A percentile compares a stretch with the other conserved stretches of the same genome.
These are phyloP conservation scores for Coriolopsis trogii DNA, from an alignment of 1,284 basidiomycete genomes.

Conservation along the genomic window DNA sequence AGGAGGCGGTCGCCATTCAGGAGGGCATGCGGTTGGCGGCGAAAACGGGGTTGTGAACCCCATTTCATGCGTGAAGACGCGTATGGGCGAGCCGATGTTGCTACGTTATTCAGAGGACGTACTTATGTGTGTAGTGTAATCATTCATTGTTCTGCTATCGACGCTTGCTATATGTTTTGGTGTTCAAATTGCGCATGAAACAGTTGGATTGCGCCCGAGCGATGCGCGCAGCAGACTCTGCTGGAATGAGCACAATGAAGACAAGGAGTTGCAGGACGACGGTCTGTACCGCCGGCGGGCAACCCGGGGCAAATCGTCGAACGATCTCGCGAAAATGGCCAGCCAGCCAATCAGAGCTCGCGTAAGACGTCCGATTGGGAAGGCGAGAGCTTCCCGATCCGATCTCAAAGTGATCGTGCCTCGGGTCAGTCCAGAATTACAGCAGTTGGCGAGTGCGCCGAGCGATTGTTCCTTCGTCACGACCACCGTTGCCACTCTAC, in stretches of 20 bases:
- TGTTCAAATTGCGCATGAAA: neutral
- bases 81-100: neutral
- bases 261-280: neutral
- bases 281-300: neutral
- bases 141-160: neutral
- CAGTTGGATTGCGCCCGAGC: neutral
- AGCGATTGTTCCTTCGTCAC: conserved; percentile 18
- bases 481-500: conserved; percentile 18
- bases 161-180: neutral
- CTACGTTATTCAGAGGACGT: neutral
- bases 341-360: conserved; percentile 19
- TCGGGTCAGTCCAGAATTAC: conserved; percentile 9
- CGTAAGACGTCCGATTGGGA: conserved; percentile 7
- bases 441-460: conserved; percentile 2
- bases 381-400: conserved; percentile 26
- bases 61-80: no score
- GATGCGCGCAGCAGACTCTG: no score
- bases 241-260: neutral
- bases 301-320: conserved; percentile 12
- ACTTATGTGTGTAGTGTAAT: neutral
- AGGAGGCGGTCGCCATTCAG: conserved; percentile 64
- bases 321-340: conserved; percentile 18
- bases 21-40: conserved; percentile 54
- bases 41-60: conserved; percentile 36
- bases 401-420: conserved; percentile 21